Conservation (phyloP, 2,329 filamentous ascomycete species). For the Pseudocercospora pini-densiflorae region DNA sequence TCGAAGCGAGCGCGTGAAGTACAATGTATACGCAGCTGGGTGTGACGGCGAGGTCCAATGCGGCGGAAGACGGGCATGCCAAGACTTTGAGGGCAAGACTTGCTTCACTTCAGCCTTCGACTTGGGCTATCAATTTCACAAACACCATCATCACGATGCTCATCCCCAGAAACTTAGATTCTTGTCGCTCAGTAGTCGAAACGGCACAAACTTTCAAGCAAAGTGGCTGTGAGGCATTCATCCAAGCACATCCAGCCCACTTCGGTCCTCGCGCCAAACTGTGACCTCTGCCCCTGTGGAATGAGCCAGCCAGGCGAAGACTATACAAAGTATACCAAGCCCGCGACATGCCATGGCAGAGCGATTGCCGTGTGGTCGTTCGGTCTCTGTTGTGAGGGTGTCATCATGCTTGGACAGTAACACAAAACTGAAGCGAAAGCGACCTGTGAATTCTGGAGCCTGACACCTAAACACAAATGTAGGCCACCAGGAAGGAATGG, state of each 20-base stretch:
- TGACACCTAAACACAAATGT: neutral
- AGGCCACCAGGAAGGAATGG: neutral
- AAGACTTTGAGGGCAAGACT: slow-evolving; percentile 6
- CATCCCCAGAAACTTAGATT: neutral
- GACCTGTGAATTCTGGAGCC: slow-evolving; percentile 1
- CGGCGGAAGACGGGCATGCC: neutral
- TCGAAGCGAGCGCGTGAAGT: neutral
- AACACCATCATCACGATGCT: neutral
- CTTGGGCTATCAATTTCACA: neutral
- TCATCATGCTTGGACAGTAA: neutral
- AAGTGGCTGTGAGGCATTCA: no score
- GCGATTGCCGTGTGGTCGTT: neutral
- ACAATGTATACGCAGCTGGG: neutral
- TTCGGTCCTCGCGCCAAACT: no score
- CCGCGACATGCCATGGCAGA: neutral
- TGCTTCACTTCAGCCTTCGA: neutral
- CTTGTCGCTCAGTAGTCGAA: neutral
- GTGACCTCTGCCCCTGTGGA: neutral
- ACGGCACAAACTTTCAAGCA: neutral
- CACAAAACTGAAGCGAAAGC: neutral
- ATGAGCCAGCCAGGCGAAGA: neutral
- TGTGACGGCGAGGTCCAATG: slow-evolving; percentile 6
- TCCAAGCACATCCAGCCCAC: no score
- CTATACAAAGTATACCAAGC: neutral
- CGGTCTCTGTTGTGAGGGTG: neutral